A percentile compares a stretch with the other conserved stretches of the same genome.
These are phyloP conservation scores for Chenopodium formosanum DNA, from an alignment of 148 eudicot genomes.

Conservation along the genomic window DNA sequence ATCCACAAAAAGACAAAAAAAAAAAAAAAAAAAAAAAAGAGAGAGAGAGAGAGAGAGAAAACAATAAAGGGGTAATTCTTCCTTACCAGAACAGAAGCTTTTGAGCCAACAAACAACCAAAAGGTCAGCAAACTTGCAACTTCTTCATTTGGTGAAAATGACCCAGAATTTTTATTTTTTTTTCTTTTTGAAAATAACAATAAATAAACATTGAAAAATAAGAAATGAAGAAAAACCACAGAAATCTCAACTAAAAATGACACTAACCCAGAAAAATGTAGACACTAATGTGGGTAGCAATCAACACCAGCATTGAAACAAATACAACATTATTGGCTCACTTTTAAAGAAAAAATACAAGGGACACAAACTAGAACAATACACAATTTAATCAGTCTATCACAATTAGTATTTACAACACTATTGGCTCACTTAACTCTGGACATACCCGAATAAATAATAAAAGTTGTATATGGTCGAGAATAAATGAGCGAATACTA, in stretches of 20 bases:
- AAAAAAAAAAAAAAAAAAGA: no score
- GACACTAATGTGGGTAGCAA: slow-evolving; percentile 44
- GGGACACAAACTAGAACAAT: no score
- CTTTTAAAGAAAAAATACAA: no score
- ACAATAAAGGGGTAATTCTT: slow-evolving; percentile 19
- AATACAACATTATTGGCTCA: slow-evolving; percentile 21
- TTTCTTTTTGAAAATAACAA: no score
- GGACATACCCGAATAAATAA: no score
- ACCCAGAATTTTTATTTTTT: neutral
- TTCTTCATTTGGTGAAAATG: slow-evolving; percentile 6
- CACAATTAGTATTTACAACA: no score
- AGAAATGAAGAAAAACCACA: neutral
- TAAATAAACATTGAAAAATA: no score
- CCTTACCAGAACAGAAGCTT: slow-evolving; percentile 35
- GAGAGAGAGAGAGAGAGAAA: neutral
- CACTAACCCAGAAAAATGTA: slow-evolving; percentile 36
- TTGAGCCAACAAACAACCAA: slow-evolving; percentile 15
- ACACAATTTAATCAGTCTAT: no score
- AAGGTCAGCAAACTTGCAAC: slow-evolving; percentile 9
- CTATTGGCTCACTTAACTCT: no score
- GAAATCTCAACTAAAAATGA: slow-evolving; percentile 20
- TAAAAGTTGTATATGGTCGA: no score
- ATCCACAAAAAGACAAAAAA: neutral
- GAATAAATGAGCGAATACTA: no score
- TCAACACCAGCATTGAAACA: slow-evolving; percentile 45